Conservation (phyloP, 352 stramenopile species). For the Globisporangium ultimum region DNA sequence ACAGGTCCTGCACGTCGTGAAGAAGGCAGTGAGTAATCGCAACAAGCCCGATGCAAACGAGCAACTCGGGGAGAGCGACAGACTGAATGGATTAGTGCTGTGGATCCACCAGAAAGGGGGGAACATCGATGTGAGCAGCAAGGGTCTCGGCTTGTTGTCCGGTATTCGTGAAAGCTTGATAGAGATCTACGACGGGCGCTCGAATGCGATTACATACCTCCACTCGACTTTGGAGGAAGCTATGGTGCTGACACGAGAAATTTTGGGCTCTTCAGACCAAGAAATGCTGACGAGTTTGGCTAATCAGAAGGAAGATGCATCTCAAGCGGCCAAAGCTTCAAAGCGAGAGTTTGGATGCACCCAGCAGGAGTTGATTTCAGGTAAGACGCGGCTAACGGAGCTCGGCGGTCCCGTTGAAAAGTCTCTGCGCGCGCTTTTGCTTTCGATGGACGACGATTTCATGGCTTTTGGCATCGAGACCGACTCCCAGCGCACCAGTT, state of each 20-base stretch:
- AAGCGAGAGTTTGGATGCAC: constrained; percentile 21
- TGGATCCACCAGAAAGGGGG: constrained; percentile 46
- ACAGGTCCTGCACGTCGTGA: constrained; percentile 39
- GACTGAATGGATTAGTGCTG: constrained; percentile 22
- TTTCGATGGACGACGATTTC: constrained; percentile 65
- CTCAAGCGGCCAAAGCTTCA: neutral
- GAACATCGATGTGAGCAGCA: constrained; percentile 39
- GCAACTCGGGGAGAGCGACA: constrained; percentile 2
- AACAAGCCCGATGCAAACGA: neutral
- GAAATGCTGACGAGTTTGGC: constrained; percentile 5
- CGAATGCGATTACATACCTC: constrained; percentile 38
- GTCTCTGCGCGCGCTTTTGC: constrained; percentile 45
- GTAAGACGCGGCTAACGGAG: constrained; percentile 27
- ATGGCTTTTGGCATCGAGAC: constrained; percentile 74
- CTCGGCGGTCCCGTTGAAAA: constrained; percentile 39
- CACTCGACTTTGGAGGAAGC: constrained; percentile 53
- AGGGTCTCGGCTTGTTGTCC: constrained; percentile 26
- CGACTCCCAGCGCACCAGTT: constrained; percentile 52
- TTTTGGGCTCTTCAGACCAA: constrained; percentile 11
- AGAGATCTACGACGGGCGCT: constrained; percentile 39
- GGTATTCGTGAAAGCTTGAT: constrained; percentile 24
- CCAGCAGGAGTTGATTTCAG: constrained; percentile 27
- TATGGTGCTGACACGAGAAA: constrained; percentile 27
- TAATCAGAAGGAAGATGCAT: constrained; percentile 14
- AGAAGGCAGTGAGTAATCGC: constrained; percentile 2